Conservation (phyloP, 352 stramenopile species). For the Phytophthora nicotianae region DNA sequence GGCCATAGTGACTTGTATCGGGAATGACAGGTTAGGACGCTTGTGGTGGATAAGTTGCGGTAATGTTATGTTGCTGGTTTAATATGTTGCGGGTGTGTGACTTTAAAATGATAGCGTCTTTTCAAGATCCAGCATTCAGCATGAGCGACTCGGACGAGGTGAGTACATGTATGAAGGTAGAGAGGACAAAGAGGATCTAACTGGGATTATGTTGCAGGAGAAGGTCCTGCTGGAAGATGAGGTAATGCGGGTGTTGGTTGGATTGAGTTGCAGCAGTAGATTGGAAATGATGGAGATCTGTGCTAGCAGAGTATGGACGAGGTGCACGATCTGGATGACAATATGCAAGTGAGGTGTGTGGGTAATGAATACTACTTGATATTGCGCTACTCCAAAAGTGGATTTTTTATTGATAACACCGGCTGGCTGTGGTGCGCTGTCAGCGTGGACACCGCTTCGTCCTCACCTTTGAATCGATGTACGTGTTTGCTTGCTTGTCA, state of each 20-base stretch:
- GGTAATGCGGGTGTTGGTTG: conserved; percentile 22
- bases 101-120: background rate
- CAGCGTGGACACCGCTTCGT: conserved; percentile 64
- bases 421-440: background rate
- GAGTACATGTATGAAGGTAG: conserved; percentile 6
- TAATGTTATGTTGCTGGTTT: background rate
- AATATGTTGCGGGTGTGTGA: background rate
- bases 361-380: background rate
- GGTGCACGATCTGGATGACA: conserved; percentile 64
- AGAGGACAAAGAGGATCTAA: conserved; percentile 1
- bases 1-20: conserved; percentile 45
- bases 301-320: conserved; percentile 82
- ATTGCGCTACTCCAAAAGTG: background rate
- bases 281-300: background rate
- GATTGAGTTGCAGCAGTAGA: background rate
- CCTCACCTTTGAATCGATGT: conserved; percentile 38
- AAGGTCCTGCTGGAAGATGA: conserved; percentile 54
- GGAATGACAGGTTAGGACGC: conserved; percentile 7
- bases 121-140: conserved; percentile 25
- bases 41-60: background rate
- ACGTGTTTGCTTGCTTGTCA: background rate
- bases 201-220: conserved; percentile 28
- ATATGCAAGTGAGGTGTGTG: conserved; percentile 54
- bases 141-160: conserved; percentile 72
- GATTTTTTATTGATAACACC: background rate